These are phyloP conservation scores for Candida gorgasii DNA, from an alignment of 805 yeast genomes.

Conservation along the genomic window DNA sequence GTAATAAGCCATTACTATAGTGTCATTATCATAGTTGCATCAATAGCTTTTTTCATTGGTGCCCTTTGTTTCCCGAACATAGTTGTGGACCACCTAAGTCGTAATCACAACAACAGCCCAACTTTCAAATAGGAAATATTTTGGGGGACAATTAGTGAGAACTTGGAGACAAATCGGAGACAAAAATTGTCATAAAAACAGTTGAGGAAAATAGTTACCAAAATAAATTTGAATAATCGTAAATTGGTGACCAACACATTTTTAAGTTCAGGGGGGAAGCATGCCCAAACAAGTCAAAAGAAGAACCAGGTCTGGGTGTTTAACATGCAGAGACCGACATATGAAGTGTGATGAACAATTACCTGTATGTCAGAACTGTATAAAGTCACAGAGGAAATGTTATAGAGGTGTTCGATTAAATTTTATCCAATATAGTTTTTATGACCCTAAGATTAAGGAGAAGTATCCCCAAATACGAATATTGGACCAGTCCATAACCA, in stretches of 20 bases:
- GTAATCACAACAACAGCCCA: too few relatives aligned
- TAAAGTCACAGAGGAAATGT: conserved; percentile 49
- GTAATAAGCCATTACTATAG: background rate
- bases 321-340: conserved; percentile 64
- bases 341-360: conserved; percentile 67
- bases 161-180: background rate
- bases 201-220: conserved; percentile 1
- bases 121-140: background rate
- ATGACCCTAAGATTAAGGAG: conserved; percentile 27
- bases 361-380: conserved; percentile 61
- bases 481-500: conserved; percentile 46
- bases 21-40: too few relatives aligned
- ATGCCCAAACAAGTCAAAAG: conserved; percentile 22
- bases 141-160: background rate
- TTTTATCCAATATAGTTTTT: conserved; percentile 43
- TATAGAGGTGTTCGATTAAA: conserved; percentile 48
- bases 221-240: background rate
- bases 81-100: background rate
- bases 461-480: conserved; percentile 18
- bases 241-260: background rate
- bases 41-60: too few relatives aligned
- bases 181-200: conserved; percentile 5
- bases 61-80: too few relatives aligned
- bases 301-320: conserved; percentile 52
- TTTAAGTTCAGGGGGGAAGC: background rate